Evolutionary conservation across 768 basidiomycete species (phyloP).

Genomic region (Lactarius sp.): DNA sequence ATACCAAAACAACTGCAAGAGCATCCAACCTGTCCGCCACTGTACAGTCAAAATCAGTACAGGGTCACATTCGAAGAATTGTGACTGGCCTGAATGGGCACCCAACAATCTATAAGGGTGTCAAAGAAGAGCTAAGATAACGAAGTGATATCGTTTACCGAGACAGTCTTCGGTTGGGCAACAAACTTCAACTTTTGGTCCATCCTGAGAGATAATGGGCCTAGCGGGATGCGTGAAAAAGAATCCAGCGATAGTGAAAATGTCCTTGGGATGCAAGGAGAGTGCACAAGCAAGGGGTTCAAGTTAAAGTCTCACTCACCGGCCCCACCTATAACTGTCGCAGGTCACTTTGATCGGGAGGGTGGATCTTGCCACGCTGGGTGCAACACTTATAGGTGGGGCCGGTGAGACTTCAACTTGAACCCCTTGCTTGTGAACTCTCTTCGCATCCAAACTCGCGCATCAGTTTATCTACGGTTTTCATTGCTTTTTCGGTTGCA

Average conservation of each 20-base stretch:
- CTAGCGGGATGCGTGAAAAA: not conserved
- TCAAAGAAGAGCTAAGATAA: slow-evolving; percentile 16
- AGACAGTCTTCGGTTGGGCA: slow-evolving; percentile 65
- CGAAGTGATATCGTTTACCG: slow-evolving; percentile 40
- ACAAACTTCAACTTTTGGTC: slow-evolving; percentile 41
- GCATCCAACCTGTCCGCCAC: slow-evolving; percentile 59
- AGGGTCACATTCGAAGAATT: not conserved
- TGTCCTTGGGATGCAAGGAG: not conserved
- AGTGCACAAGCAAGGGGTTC: not conserved
- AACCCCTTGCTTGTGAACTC: too few relatives aligned
- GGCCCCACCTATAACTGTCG: not conserved
- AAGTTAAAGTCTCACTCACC: not conserved
- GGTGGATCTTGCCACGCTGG: too few relatives aligned
- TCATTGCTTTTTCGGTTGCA: too few relatives aligned
- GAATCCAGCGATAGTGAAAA: not conserved
- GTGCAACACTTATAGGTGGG: too few relatives aligned
- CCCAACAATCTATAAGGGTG: slow-evolving; percentile 66
- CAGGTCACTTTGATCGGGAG: too few relatives aligned
- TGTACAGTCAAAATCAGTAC: slow-evolving; percentile 29
- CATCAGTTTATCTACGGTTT: too few relatives aligned
- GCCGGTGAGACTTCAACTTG: too few relatives aligned
- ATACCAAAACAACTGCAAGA: slow-evolving; percentile 22
- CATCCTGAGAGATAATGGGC: not conserved
- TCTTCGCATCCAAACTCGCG: too few relatives aligned
- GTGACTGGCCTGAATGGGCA: slow-evolving; percentile 86